Base-by-base conservation (phyloP, 2,329 filamentous ascomycete species). In the Ceratocystis destructans region DNA sequence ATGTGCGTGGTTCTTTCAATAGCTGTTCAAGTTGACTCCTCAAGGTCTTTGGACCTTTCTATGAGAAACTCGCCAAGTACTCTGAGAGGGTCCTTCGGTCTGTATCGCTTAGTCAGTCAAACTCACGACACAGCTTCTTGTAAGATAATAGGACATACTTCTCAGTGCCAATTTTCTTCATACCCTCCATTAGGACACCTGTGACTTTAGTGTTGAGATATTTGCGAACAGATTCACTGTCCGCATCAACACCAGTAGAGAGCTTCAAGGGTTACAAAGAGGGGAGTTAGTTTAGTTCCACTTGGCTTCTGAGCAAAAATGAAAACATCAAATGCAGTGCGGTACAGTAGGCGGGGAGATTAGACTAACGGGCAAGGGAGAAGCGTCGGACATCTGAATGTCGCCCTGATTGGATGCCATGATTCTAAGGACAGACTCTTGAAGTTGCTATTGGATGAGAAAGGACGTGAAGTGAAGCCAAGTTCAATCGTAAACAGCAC, bases 181-280 rank as follows among this genome's bases (percentile, higher is more conserved):
- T 88, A 28, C 87, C 88, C 71, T 90, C 87, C 48, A 90, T 76
- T 67, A 91, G 72, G 31, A 82, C 80, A 0, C 83, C 83, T 0
- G 87, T 88, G 50, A 91, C 82, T 71, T 85, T 88, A 62, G 81
- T 79, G 72, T 90, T 90, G 70, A 91, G 75, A 73, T 90, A 91
- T 71, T 83, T 81, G 57, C 88, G 82, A 4, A 84, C 84, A 0
- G 86, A 84, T 25, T 87, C 87, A 61, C 87, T 87, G 71, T 89
- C 66, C n/a, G 59, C 53, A 31, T 61, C 55, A 59, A n/a, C 44
- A 33, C 28, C 85, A 1, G 80, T 75, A 1, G 82, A 79, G 15
- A 84, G 80, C 71, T 87, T n/a, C 15, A 59, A 33, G 28, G 15
- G 3, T 82, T 46, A 12, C 41, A 33, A 63, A 63, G 37, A 37